These are phyloP conservation scores for Aristolochia contorta DNA, from an alignment of 164 flowering plant genomes.

Conservation along the genomic window DNA sequence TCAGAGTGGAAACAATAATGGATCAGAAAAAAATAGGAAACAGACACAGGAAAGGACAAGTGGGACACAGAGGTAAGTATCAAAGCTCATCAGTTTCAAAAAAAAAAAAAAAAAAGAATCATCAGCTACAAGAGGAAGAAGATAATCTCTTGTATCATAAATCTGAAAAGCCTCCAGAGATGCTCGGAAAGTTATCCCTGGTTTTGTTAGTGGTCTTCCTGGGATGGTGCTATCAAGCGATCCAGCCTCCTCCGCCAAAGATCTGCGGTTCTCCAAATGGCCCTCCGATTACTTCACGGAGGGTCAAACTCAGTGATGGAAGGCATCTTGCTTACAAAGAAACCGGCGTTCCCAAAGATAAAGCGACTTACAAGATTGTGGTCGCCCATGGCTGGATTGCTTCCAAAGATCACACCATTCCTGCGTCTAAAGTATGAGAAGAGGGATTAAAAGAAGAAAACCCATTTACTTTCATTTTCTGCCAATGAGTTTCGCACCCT, in stretches of 20 bases:
- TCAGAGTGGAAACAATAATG: too few relatives aligned
- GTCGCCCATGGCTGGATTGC: slow-evolving; percentile 43
- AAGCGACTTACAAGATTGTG: slow-evolving; percentile 47
- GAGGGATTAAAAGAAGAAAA: neutral
- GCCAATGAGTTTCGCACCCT: neutral
- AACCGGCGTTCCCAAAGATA: slow-evolving; percentile 48
- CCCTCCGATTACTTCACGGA: slow-evolving; percentile 51
- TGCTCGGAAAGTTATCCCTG: neutral
- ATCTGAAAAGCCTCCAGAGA: too few relatives aligned
- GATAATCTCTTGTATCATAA: too few relatives aligned
- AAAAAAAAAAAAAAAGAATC: too few relatives aligned
- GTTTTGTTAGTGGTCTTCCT: slow-evolving; percentile 29
- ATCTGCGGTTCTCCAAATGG: slow-evolving; percentile 56
- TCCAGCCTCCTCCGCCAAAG: slow-evolving; percentile 52
- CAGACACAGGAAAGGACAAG: too few relatives aligned
- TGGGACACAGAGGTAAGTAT: too few relatives aligned
- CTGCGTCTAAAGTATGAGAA: slow-evolving; percentile 7
- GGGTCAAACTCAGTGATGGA: slow-evolving; percentile 68
- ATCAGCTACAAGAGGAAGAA: too few relatives aligned
- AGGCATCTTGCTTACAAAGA: slow-evolving; percentile 73
- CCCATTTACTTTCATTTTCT: neutral
- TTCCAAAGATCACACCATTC: slow-evolving; percentile 9
- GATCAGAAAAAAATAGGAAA: too few relatives aligned
- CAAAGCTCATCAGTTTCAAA: too few relatives aligned
- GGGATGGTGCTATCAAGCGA: slow-evolving; percentile 48